phyloP scores from a whole-genome alignment of 345 rosid species.

The Salix udensis region DNA sequence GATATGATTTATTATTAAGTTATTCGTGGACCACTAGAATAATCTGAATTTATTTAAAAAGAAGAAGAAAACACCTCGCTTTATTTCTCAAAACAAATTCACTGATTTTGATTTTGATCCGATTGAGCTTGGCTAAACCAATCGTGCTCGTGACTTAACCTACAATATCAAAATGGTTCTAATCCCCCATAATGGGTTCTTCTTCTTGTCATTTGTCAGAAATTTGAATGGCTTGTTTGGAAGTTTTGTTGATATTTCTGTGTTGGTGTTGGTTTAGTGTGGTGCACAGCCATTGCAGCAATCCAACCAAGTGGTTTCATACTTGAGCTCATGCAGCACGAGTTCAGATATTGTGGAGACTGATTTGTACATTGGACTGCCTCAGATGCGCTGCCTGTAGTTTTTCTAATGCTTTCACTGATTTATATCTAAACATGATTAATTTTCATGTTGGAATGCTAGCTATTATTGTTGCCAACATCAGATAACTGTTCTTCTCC shows the following conservation, averaged over 20 bases:
- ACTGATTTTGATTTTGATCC: too few relatives aligned
- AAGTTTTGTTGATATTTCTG: neutral
- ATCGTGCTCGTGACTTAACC: too few relatives aligned
- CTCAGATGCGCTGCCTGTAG: conserved; percentile 15
- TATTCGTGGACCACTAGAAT: too few relatives aligned
- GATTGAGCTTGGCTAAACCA: too few relatives aligned
- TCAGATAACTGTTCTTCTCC: neutral
- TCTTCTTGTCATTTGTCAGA: too few relatives aligned
- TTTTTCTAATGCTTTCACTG: neutral
- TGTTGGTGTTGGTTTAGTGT: neutral
- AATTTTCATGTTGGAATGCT: neutral
- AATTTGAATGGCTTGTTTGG: neutral
- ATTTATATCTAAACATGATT: neutral
- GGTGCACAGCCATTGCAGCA: conserved; percentile 16
- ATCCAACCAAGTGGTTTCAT: conserved; percentile 9
- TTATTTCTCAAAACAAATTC: too few relatives aligned
- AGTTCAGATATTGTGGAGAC: conserved; percentile 42
- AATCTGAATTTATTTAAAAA: too few relatives aligned
- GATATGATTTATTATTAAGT: too few relatives aligned
- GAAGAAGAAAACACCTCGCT: too few relatives aligned
- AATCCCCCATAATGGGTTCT: too few relatives aligned
- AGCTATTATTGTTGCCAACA: neutral
- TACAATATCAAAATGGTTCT: too few relatives aligned
- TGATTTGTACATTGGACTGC: conserved; percentile 47
- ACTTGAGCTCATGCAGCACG: conserved; percentile 21